Percentiles rank a stretch among this genome's conserved stretches.
phyloP scores from a whole-genome alignment of 2,329 filamentous ascomycete genomes.

The Thermoascus crustaceus region DNA sequence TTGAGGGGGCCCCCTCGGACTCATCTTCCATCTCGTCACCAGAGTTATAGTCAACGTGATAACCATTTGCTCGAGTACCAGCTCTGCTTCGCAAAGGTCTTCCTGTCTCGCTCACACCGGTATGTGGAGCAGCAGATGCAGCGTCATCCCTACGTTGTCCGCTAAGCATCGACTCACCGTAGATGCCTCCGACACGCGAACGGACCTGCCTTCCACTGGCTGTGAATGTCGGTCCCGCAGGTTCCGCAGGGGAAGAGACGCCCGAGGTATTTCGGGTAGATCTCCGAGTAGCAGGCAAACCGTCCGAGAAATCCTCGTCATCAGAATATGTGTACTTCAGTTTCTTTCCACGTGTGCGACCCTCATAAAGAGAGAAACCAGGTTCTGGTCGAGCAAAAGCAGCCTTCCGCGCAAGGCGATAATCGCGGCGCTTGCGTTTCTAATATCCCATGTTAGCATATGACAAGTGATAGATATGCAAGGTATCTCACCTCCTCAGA shows the following conservation, averaged over 20 bases:
- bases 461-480: not conserved
- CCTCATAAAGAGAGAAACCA: constrained; percentile 90
- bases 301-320: constrained; percentile 63
- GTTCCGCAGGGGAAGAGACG: constrained; percentile 63
- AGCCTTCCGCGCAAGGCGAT: constrained; percentile 75
- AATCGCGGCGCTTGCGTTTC: constrained; percentile 91
- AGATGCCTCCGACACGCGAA: constrained; percentile 45
- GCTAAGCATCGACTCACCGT: constrained; percentile 49
- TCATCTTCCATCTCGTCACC: constrained; percentile 59
- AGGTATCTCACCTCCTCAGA: constrained; percentile 66
- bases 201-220: constrained; percentile 78
- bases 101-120: constrained; percentile 36
- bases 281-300: constrained; percentile 54
- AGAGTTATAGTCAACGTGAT: constrained; percentile 49
- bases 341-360: constrained; percentile 88
- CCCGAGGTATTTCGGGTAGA: constrained; percentile 59
- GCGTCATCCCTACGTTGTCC: constrained; percentile 42
- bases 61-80: constrained; percentile 22
- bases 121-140: constrained; percentile 37
- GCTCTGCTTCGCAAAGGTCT: constrained; percentile 30
- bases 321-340: constrained; percentile 96
- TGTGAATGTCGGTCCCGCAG: constrained; percentile 58
- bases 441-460: constrained; percentile 29
- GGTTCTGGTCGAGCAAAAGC: constrained; percentile 80
- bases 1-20: constrained; percentile 51